Conservation (phyloP, 73 alveolate species). For the Paramecium tetraurelia region DNA sequence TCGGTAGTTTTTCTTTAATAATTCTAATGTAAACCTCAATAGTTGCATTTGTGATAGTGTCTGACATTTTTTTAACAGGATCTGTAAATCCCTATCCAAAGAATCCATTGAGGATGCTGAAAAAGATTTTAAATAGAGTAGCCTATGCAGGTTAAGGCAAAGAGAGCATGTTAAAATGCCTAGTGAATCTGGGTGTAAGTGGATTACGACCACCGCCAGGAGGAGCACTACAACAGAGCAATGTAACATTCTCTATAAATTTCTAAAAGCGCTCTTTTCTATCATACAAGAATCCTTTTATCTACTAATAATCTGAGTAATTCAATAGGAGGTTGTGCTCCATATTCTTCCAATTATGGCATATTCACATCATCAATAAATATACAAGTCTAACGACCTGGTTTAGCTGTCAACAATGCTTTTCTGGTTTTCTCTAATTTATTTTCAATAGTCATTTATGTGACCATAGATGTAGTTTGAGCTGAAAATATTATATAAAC, state of each 20-base stretch:
- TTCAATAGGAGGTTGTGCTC: conserved; percentile 99
- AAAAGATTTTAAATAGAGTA: conserved; percentile 85
- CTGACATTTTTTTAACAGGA: conserved; percentile 84
- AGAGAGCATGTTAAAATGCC: conserved; percentile 96
- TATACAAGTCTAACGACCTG: conserved; percentile 84
- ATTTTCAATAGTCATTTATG: conserved; percentile 92
- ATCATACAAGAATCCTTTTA: conserved; percentile 96
- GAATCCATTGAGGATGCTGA: conserved; percentile 86
- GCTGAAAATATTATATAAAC: conserved; percentile 98
- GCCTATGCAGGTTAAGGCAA: conserved; percentile 86
- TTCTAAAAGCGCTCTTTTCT: conserved; percentile 96
- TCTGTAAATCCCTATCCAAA: conserved; percentile 86
- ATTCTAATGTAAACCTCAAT: conserved; percentile 84
- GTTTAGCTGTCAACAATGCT: conserved; percentile 69
- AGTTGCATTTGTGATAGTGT: conserved; percentile 85
- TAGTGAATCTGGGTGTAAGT: conserved; percentile 96
- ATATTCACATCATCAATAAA: conserved; percentile 98
- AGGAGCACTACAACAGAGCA: conserved; percentile 99
- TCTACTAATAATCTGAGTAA: conserved; percentile 96
- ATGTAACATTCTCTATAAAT: conserved; percentile 94
- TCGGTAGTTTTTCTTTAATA: conserved; percentile 88
- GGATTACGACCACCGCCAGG: conserved; percentile 99
- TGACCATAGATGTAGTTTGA: conserved; percentile 92
- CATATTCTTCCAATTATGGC: conserved; percentile 98
- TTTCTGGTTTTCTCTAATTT: conserved; percentile 70